Base-by-base conservation (phyloP, 306 rosid species). In the Trifolium repens region DNA sequence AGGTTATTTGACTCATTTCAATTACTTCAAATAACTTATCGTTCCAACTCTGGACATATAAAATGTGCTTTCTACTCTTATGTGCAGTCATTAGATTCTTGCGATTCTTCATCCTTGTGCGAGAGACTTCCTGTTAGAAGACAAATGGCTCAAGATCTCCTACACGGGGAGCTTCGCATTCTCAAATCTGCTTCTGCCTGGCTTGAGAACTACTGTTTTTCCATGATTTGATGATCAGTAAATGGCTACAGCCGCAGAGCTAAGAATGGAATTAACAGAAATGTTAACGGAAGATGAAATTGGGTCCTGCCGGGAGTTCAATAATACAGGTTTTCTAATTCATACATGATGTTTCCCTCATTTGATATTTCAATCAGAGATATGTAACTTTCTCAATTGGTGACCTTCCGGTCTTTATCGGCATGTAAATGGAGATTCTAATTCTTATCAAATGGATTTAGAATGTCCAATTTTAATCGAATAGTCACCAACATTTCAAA, bases 101-200 rank as follows among this genome's bases (percentile, higher is more conserved):
- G 42, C 53, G 69, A 34, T 77, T 81, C 81, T 73, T 59, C 78
- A 19, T 34, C 74, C 66, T 27, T 4, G 16, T 35, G 80, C 32
- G 79, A 32, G 80, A 78, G 72, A 58, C 57, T 67, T 67, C 19
- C 78, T 44, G 43, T 70, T 34, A 76, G 91, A 82, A 84, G 39
- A 68, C 79, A 32, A 79, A 89, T 93, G 94, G 88, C 96, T 73
- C 79, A 0, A 37, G 87, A 85, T 76, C 94, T 93, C 34, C 81
- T 93, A 42, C 26, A 7, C 3, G 96, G 96, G 1, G 91, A 93
- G 82, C 83, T 89, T 79, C 81, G 81, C 30, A 40, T 93, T 71
- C 94, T 90, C 63, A 86, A 87, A 46, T 89, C 91, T 62, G 90
- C 93, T 35, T 80, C 75, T 24, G 70, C 83, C 5, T 90, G 96